A percentile compares a stretch with the other conserved stretches of the same genome.
Evolutionary conservation across 345 rosid species (phyloP).

Genomic region (Cardamine resedifolia): DNA sequence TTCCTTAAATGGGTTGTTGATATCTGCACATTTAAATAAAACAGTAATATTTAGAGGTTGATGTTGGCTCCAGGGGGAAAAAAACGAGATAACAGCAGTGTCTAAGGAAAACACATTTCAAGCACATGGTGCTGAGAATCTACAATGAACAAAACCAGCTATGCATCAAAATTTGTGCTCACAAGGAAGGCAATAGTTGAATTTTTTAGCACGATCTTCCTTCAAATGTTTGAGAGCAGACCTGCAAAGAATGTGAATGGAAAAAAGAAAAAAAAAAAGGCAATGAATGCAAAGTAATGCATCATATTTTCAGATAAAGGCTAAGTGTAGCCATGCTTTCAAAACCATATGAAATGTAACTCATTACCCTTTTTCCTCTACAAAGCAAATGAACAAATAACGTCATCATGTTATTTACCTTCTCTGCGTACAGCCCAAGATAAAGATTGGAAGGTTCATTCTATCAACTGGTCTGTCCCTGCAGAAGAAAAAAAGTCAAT

Average conservation of each 20-base stretch:
- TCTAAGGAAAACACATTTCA: not conserved
- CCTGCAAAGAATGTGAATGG: constrained; percentile 46
- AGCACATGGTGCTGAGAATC: not conserved
- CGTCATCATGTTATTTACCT: constrained; percentile 46
- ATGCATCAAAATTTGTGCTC: constrained; percentile 38
- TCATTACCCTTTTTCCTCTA: not conserved
- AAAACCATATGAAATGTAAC: not conserved
- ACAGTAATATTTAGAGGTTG: not conserved
- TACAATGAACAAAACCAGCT: not conserved
- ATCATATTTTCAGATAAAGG: constrained; percentile 15
- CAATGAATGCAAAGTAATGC: not conserved
- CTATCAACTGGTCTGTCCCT: constrained; percentile 74
- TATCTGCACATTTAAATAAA: constrained; percentile 46
- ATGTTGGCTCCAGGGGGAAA: not conserved
- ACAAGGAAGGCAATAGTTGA: constrained; percentile 88
- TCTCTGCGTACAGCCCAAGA: constrained; percentile 79
- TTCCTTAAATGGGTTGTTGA: constrained; percentile 74
- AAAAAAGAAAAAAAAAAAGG: too few species aligned
- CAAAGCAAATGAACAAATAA: not conserved
- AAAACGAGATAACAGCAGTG: not conserved
- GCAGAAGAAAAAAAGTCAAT: constrained; percentile 34
- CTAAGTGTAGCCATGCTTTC: not conserved
- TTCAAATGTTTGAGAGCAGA: constrained; percentile 81
- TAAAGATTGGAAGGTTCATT: constrained; percentile 61
- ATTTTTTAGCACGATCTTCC: constrained; percentile 75